Conservation (phyloP, 75 land plant genomes). For the Cryptomeria japonica region DNA sequence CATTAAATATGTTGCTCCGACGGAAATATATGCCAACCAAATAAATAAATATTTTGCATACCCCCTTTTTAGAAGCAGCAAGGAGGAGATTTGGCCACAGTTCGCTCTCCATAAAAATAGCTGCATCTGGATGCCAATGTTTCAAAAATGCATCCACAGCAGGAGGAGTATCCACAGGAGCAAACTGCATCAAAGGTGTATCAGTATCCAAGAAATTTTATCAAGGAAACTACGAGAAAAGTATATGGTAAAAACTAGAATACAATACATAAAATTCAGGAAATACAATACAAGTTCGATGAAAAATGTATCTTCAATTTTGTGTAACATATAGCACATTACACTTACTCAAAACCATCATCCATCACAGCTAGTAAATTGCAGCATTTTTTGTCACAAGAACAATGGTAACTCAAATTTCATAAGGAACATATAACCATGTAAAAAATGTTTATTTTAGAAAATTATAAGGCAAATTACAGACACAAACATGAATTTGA, state of each 20-base stretch:
- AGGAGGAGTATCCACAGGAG: conserved; percentile 79
- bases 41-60: conserved; percentile 28
- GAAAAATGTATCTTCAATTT: too few relatives aligned
- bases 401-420: neutral
- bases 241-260: neutral
- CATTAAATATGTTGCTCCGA: neutral
- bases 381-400: neutral
- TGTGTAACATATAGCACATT: neutral
- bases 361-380: neutral
- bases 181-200: conserved; percentile 58
- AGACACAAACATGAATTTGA: neutral
- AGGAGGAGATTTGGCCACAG: conserved; percentile 96
- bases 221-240: neutral
- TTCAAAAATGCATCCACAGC: conserved; percentile 75
- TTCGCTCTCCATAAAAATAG: conserved; percentile 92
- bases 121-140: conserved; percentile 83
- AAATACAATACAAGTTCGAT: neutral
- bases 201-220: neutral
- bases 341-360: neutral
- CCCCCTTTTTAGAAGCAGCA: conserved; percentile 68
- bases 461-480: neutral
- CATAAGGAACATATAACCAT: neutral
- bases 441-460: neutral
- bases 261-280: neutral
- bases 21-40: neutral